Conservation (phyloP, 2,329 filamentous ascomycete species). For the Simplicillium aogashimaense region DNA sequence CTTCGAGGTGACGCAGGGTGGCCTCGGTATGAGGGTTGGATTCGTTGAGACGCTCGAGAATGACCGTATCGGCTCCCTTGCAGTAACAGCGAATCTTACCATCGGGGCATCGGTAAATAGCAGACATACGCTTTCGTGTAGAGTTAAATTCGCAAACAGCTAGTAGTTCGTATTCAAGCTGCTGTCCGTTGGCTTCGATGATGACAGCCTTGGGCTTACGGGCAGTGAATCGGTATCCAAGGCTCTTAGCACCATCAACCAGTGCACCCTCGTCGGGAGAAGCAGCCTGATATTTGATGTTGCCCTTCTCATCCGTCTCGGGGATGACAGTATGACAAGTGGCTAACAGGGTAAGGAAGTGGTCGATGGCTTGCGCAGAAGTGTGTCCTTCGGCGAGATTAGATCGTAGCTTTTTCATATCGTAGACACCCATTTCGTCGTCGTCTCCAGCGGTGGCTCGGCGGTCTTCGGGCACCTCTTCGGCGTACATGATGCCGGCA, state of each 20-base stretch:
- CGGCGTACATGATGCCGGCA: constrained; percentile 85
- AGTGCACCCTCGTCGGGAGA: constrained; percentile 97
- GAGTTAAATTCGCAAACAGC: constrained; percentile 99
- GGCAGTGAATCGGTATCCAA: constrained; percentile 86
- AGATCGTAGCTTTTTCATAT: constrained; percentile 65
- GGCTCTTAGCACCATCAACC: constrained; percentile 74
- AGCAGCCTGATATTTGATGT: constrained; percentile 95
- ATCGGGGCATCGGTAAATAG: constrained; percentile 92
- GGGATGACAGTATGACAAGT: constrained; percentile 98
- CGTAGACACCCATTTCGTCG: constrained; percentile 68
- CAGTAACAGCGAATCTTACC: constrained; percentile 90
- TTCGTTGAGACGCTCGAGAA: constrained; percentile 76
- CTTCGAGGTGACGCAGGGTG: constrained; percentile 93
- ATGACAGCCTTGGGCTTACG: constrained; percentile 84
- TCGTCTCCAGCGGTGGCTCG: constrained; percentile 71
- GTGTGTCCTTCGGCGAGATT: constrained; percentile 52
- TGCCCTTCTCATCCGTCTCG: constrained; percentile 68
- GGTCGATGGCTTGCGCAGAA: constrained; percentile 47
- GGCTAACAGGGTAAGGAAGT: constrained; percentile 78
- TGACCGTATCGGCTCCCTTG: constrained; percentile 97
- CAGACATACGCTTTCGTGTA: constrained; percentile 86
- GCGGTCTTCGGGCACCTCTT: constrained; percentile 84
- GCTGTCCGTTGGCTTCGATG: constrained; percentile 63
- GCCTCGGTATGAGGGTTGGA: constrained; percentile 79
- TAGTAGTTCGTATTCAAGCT: constrained; percentile 78